Conservation (phyloP, 495 filamentous ascomycete species). For the Tirmania nivea region DNA sequence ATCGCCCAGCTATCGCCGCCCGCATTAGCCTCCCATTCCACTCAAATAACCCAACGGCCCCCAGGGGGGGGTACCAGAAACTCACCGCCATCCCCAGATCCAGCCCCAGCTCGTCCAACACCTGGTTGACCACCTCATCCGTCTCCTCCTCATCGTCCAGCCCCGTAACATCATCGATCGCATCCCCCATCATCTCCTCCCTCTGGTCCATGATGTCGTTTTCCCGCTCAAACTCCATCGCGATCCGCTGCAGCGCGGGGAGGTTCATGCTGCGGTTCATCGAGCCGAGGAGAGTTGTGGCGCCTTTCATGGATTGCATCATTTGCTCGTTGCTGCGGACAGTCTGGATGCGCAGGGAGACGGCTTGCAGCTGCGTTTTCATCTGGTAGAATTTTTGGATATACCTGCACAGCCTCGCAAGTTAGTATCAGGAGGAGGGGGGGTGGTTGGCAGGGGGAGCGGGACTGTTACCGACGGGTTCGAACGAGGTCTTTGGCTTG, state of each 20-base stretch:
- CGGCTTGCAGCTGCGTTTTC: slow-evolving; percentile 89
- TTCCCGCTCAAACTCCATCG: slow-evolving; percentile 97
- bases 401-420: slow-evolving; percentile 36
- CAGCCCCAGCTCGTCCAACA: slow-evolving; percentile 90
- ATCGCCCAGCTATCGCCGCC: slow-evolving; percentile 45
- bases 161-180: slow-evolving; percentile 94
- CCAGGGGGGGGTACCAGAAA: slow-evolving; percentile 6
- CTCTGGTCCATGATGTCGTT: slow-evolving; percentile 98
- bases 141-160: slow-evolving; percentile 76
- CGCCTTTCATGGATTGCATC: slow-evolving; percentile 99
- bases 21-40: background rate
- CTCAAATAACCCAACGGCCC: background rate
- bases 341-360: slow-evolving; percentile 87
- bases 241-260: slow-evolving; percentile 81
- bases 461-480: slow-evolving; percentile 46
- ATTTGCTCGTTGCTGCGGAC: slow-evolving; percentile 97
- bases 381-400: slow-evolving; percentile 97
- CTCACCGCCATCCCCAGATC: slow-evolving; percentile 72
- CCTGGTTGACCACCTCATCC: slow-evolving; percentile 88
- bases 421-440: background rate
- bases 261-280: slow-evolving; percentile 98
- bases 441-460: background rate
- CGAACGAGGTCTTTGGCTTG: slow-evolving; percentile 92
- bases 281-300: slow-evolving; percentile 69
- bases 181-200: slow-evolving; percentile 99